Evolutionary conservation across 2,329 filamentous ascomycete genomes (phyloP).

Genomic region (Aspergillus intermedius): DNA sequence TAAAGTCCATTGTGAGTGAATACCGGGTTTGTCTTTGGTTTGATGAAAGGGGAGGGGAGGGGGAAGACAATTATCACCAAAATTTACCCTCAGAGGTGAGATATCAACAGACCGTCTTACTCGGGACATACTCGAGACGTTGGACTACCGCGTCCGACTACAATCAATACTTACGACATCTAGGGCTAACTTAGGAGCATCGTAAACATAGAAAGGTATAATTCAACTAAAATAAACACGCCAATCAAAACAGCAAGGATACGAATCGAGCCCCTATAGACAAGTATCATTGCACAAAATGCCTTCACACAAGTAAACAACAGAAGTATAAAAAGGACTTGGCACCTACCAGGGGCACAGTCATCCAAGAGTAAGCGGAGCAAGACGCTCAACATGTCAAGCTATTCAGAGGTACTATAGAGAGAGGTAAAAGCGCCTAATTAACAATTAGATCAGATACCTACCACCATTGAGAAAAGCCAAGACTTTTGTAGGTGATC

Average conservation of each 20-base stretch:
- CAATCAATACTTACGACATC: background rate
- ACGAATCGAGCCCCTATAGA: constrained; percentile 18
- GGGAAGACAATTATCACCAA: background rate
- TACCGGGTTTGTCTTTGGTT: too few species aligned
- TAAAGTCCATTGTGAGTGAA: background rate
- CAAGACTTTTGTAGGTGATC: constrained; percentile 18
- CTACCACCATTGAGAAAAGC: constrained; percentile 17
- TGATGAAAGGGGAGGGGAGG: too few species aligned
- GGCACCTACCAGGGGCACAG: constrained; percentile 34
- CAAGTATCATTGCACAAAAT: constrained; percentile 20
- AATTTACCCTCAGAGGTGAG: background rate
- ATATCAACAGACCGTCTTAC: too few species aligned
- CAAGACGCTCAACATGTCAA: constrained; percentile 11
- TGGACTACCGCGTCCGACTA: too few species aligned
- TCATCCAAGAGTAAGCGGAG: constrained; percentile 22
- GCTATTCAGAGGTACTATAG: constrained; percentile 8
- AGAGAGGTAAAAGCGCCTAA: constrained; percentile 16
- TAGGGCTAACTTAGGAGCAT: background rate
- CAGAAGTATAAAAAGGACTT: constrained; percentile 15
- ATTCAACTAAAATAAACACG: background rate
- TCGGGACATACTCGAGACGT: background rate
- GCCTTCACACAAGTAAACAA: constrained; percentile 13
- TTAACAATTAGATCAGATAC: constrained; percentile 20
- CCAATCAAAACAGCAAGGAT: constrained; percentile 1
- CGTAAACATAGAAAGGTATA: background rate